phyloP scores from a whole-genome alignment of 2,329 filamentous ascomycete genomes.

The Clonostachys sp. region DNA sequence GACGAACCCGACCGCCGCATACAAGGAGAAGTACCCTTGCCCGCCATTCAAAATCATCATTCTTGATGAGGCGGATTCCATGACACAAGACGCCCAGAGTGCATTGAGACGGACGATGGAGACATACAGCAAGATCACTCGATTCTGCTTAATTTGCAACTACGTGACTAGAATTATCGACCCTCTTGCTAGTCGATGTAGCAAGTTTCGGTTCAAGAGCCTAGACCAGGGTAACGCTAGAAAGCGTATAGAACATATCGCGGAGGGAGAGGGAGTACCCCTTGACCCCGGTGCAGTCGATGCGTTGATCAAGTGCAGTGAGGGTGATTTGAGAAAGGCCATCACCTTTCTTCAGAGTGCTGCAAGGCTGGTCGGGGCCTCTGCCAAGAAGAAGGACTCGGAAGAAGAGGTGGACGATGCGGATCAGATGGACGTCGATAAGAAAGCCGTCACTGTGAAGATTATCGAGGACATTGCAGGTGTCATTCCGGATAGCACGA shows the following conservation, averaged over 20 bases:
- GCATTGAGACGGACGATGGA: conserved; percentile 96
- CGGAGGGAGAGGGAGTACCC: conserved; percentile 68
- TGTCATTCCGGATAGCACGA: conserved; percentile 74
- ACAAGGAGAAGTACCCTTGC: conserved; percentile 75
- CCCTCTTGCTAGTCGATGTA: conserved; percentile 86
- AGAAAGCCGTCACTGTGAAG: conserved; percentile 64
- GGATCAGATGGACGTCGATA: conserved; percentile 58
- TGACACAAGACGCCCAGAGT: conserved; percentile 97
- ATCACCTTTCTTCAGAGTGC: conserved; percentile 96
- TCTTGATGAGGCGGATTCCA: conserved; percentile 94
- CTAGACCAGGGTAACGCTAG: conserved; percentile 83
- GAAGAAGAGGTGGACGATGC: conserved; percentile 52
- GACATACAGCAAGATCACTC: conserved; percentile 91
- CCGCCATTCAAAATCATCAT: conserved; percentile 99
- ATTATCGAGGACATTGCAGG: conserved; percentile 94
- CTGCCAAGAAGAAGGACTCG: conserved; percentile 36
- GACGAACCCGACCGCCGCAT: conserved; percentile 70
- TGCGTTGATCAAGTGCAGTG: conserved; percentile 78
- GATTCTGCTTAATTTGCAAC: conserved; percentile 97
- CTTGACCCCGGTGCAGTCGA: conserved; percentile 78
- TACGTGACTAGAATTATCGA: conserved; percentile 99
- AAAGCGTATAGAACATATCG: conserved; percentile 77
- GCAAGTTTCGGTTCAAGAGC: conserved; percentile 97
- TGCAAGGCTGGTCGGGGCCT: conserved; percentile 77
- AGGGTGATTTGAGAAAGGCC: conserved; percentile 92